phyloP scores from a whole-genome alignment of 345 rosid genomes.

The Diplotaxis tenuifolia region DNA sequence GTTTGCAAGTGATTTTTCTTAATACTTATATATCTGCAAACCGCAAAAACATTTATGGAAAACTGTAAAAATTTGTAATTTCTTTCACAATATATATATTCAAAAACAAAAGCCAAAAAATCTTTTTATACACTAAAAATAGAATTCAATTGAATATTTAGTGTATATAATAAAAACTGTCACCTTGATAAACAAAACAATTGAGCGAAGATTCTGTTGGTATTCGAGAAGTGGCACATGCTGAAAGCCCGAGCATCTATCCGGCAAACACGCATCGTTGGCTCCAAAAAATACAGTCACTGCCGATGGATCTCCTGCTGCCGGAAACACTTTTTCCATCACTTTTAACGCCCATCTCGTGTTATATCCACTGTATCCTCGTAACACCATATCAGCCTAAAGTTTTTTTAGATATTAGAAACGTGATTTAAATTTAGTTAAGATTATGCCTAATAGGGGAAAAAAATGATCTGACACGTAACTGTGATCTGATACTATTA shows the following conservation, averaged over 20 bases:
- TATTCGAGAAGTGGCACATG: conserved; percentile 85
- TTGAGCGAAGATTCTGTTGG: conserved; percentile 59
- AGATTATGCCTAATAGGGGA: not conserved
- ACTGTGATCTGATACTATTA: not conserved
- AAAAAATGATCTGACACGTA: not conserved
- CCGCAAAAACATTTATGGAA: not conserved
- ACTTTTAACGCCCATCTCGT: conserved; percentile 84
- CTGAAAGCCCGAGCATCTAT: conserved; percentile 74
- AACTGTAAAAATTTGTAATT: not conserved
- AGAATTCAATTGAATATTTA: not conserved
- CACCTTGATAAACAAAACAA: conserved; percentile 74
- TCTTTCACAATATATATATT: not conserved
- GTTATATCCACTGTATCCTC: conserved; percentile 84
- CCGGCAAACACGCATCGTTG: conserved; percentile 82
- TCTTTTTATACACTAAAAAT: not conserved
- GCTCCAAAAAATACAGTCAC: conserved; percentile 90
- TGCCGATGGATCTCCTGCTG: conserved; percentile 47
- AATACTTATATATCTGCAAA: not conserved
- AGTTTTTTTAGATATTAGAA: not conserved
- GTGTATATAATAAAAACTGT: not conserved
- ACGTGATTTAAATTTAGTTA: not conserved
- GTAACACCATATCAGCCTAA: conserved; percentile 62
- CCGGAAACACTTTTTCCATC: conserved; percentile 55
- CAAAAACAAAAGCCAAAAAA: not conserved
- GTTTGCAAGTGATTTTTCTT: not conserved